Evolutionary conservation across 2,329 filamentous ascomycete genomes (phyloP), one percentile per base, ranked within the genome.

Genomic region (Septoria linicola): DNA sequence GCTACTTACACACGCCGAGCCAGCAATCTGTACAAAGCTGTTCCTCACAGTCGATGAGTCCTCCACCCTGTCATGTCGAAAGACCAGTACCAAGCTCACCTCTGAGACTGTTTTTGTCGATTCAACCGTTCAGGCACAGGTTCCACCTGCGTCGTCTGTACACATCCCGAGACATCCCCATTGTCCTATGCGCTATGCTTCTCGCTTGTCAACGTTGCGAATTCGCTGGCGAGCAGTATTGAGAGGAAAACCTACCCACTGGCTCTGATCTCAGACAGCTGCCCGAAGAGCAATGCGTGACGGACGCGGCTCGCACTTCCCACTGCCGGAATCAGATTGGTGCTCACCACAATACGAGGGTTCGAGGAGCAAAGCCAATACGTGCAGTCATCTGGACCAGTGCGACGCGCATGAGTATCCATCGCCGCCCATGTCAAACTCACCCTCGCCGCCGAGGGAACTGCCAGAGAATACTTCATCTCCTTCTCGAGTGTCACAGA

Each of bases 391-490:
- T 34, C 36, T 37, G 40, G 31, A 36, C 40, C 40, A 46, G 36
- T 41, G 23, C 27, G 43, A 41, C 41, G 55, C 56, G 49, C 27
- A 51, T 34, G 45, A 46, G 25, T 76, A 76, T 65, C 74, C 73
- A 53, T 76, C 73, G 61, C 74, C 74, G 66, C 74, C 74, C 66
- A 77, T 77, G 75, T 77, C 75, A 69, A 73, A 72, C 67, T 70
- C 73, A 61, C 72, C 72, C 51, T 75, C 74, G 54, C 72, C 74
- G 58, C 54, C 51, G 37, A 52, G 51, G 48, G 47, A 47, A 48
- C 40, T 53, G 57, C 51, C 36, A 49, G 48, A 54, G 50, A 44
- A 54, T 40, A 27, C 52, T 36, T 36, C 53, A 42, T 43, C 49
- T 16, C 30, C 42, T 21, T 31, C 32, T 41, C 35, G 41, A 27